These are phyloP conservation scores for Wickerhamomyces alni DNA, from an alignment of 805 yeast genomes.

Conservation along the genomic window DNA sequence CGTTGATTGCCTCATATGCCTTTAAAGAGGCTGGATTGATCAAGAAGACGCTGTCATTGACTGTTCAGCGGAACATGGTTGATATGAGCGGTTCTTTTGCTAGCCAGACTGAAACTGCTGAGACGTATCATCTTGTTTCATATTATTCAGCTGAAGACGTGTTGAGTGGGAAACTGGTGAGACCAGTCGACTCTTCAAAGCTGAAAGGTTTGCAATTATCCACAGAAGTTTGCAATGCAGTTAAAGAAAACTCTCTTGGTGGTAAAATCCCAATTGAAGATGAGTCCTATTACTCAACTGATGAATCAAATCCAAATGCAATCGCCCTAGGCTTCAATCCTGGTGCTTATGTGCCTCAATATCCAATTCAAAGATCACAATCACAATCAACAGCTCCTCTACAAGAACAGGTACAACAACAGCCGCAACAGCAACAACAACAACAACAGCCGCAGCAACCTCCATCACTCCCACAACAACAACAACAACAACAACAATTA, in stretches of 20 bases:
- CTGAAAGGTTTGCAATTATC: slow-evolving; percentile 46
- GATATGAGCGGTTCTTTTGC: neutral
- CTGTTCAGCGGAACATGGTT: slow-evolving; percentile 7
- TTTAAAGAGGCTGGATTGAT: slow-evolving; percentile 70
- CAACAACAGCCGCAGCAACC: no score
- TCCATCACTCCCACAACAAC: no score
- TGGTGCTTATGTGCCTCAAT: neutral
- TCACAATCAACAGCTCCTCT: no score
- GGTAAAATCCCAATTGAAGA: slow-evolving; percentile 44
- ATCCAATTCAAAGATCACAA: no score
- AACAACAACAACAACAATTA: no score
- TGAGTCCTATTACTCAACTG: slow-evolving; percentile 43
- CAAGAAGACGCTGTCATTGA: slow-evolving; percentile 68
- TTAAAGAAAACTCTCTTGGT: slow-evolving; percentile 55
- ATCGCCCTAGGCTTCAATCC: slow-evolving; percentile 16
- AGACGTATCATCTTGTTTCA: slow-evolving; percentile 67
- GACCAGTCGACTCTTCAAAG: slow-evolving; percentile 50
- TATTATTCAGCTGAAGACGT: slow-evolving; percentile 80
- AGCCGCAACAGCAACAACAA: no score
- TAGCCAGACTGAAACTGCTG: slow-evolving; percentile 11
- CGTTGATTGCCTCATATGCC: slow-evolving; percentile 52
- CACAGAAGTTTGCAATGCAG: slow-evolving; percentile 45
- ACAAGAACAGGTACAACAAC: no score
- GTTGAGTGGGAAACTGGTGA: slow-evolving; percentile 41
- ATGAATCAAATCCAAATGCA: slow-evolving; percentile 24